These are phyloP conservation scores for Emmonsiellopsis sp. DNA, from an alignment of 2,329 filamentous ascomycete species.

Conservation along the genomic window DNA sequence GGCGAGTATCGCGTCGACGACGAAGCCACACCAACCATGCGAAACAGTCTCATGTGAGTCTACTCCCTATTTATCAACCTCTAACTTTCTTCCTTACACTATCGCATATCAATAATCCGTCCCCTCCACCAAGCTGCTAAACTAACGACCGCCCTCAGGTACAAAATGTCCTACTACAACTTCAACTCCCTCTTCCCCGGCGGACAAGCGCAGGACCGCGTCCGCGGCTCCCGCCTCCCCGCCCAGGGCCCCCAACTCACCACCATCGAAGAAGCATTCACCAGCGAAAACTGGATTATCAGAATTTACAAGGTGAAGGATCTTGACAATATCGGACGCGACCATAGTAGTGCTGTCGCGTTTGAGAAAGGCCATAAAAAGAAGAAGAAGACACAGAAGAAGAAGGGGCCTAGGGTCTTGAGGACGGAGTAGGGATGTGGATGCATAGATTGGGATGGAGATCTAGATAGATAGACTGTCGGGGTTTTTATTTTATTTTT, in stretches of 20 bases:
- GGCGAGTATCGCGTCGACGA: conserved; percentile 94
- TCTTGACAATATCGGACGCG: conserved; percentile 87
- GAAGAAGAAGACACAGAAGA: conserved; percentile 36
- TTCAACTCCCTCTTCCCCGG: conserved; percentile 84
- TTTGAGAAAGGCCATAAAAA: conserved; percentile 46
- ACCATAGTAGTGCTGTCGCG: conserved; percentile 57
- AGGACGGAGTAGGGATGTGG: conserved; percentile 19
- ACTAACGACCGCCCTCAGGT: conserved; percentile 48
- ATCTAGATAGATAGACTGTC: not conserved
- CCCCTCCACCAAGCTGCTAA: not conserved
- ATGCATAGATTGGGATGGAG: not conserved
- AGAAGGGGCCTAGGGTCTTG: conserved; percentile 34
- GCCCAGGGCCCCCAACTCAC: conserved; percentile 74
- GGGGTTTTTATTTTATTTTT: not conserved
- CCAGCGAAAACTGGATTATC: conserved; percentile 99
- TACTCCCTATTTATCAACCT: not conserved
- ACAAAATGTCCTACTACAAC: conserved; percentile 99
- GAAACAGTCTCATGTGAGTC: conserved; percentile 94
- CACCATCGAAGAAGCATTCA: conserved; percentile 92
- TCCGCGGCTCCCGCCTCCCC: conserved; percentile 73
- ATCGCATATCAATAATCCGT: conserved; percentile 11
- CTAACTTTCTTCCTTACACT: not conserved
- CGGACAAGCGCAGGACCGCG: conserved; percentile 82
- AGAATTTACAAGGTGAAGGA: conserved; percentile 99
- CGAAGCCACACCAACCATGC: conserved; percentile 93